A percentile compares a stretch with the other conserved stretches of the same genome.
Conservation (phyloP, 1,284 basidiomycete species). For the Tilletia indica region DNA sequence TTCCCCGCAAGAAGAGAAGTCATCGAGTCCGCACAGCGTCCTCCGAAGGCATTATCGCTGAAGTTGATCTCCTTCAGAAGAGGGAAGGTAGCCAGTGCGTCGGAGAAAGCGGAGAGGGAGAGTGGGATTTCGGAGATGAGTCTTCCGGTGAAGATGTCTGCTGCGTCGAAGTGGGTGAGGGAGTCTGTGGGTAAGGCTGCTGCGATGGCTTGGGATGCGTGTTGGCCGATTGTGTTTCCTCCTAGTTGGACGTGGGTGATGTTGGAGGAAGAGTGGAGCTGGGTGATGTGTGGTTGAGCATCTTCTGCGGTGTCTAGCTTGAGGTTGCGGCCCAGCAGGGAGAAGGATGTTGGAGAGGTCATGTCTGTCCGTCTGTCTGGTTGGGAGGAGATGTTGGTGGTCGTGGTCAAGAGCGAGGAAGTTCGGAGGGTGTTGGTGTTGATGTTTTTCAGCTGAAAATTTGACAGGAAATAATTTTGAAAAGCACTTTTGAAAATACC, state of each 20-base stretch:
- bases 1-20: conserved; percentile 67
- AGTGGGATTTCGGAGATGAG: conserved; percentile 92
- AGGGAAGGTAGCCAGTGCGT: conserved; percentile 75
- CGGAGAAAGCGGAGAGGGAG: conserved; percentile 82
- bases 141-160: conserved; percentile 96
- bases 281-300: conserved; percentile 72
- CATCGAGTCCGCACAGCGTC: conserved; percentile 90
- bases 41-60: conserved; percentile 95
- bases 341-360: conserved; percentile 25
- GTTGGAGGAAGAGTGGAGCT: conserved; percentile 49
- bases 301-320: conserved; percentile 80
- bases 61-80: conserved; percentile 84
- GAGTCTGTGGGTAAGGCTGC: conserved; percentile 63
- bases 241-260: conserved; percentile 81
- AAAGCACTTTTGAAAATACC: too few relatives aligned
- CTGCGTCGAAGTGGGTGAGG: conserved; percentile 62
- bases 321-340: conserved; percentile 60
- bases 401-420: not conserved
- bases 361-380: not conserved
- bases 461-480: too few relatives aligned
- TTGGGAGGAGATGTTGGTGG: conserved; percentile 16
- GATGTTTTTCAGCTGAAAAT: not conserved
- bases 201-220: conserved; percentile 81
- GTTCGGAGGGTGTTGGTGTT: not conserved
- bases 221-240: conserved; percentile 93